Percentiles rank a stretch among this genome's conserved stretches.
Evolutionary conservation across 2,329 filamentous ascomycete species (phyloP).

Genomic region (Neofusicoccum parvum): DNA sequence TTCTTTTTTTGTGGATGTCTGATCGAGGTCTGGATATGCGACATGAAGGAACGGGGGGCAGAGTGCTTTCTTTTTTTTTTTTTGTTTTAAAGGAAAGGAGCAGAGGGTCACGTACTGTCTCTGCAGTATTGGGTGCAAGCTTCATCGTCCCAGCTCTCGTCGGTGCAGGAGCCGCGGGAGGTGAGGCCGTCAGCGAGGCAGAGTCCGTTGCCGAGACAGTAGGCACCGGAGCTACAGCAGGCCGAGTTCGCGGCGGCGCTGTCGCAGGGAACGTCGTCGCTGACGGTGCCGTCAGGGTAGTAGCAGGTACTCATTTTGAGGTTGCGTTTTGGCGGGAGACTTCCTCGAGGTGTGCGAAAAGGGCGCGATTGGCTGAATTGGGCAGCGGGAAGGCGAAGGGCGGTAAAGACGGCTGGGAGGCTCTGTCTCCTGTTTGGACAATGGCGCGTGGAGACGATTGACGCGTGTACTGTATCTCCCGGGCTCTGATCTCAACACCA

Average conservation of each 20-base stretch:
- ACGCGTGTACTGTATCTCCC: too few relatives aligned
- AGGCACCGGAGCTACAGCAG: constrained; percentile 13
- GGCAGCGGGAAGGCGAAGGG: too few relatives aligned
- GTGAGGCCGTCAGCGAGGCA: constrained; percentile 1
- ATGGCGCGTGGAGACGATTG: too few relatives aligned
- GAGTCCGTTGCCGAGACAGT: constrained; percentile 20
- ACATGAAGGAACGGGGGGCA: too few relatives aligned
- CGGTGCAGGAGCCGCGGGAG: constrained; percentile 10
- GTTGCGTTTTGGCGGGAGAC: neutral
- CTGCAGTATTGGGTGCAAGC: constrained; percentile 12
- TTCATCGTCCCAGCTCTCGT: neutral
- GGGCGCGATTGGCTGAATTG: too few relatives aligned
- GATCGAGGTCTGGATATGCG: too few relatives aligned
- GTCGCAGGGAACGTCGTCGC: constrained; percentile 14
- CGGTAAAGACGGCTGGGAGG: too few relatives aligned
- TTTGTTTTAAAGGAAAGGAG: neutral
- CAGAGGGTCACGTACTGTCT: neutral
- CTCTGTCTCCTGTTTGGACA: too few relatives aligned
- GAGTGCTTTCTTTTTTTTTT: too few relatives aligned
- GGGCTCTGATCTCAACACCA: too few relatives aligned
- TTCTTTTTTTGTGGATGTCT: neutral
- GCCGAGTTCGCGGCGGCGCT: neutral
- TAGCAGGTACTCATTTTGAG: constrained; percentile 2
- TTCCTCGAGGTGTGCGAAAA: too few relatives aligned
- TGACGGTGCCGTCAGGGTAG: neutral